These are phyloP conservation scores for Ophiostoma perfectum DNA, from an alignment of 2,329 filamentous ascomycete genomes.

Conservation along the genomic window DNA sequence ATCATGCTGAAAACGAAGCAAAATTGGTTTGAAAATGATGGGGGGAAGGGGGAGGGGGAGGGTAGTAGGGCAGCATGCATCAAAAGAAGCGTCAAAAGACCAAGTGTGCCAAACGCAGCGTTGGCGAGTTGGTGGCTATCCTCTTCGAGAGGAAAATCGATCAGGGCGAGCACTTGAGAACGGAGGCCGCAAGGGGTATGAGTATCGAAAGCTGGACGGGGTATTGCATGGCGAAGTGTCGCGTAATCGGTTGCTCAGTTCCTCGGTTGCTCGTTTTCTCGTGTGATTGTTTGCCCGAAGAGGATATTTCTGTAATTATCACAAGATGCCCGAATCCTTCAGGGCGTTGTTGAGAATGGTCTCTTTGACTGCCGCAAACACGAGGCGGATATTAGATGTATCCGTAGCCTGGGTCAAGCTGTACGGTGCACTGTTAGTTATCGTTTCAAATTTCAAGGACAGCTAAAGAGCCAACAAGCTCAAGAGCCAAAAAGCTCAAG, in stretches of 20 bases:
- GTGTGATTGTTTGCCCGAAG: not conserved
- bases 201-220: not conserved
- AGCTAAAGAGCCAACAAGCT: not conserved
- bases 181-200: not conserved
- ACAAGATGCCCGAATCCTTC: conserved; percentile 95
- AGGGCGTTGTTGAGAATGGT: conserved; percentile 97
- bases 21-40: not conserved
- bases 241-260: no score
- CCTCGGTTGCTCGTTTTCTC: no score
- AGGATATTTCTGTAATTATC: conserved; percentile 32
- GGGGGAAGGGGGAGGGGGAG: not conserved
- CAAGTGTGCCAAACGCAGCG: no score
- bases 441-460: no score
- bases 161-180: not conserved
- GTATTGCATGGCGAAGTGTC: no score
- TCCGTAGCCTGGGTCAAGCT: conserved; percentile 98
- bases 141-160: not conserved
- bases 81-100: not conserved
- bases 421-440: no score
- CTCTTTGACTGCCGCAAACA: conserved; percentile 97
- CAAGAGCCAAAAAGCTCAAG: not conserved
- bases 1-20: conserved; percentile 8
- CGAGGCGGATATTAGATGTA: conserved; percentile 94
- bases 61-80: no score
- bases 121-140: not conserved